Conservation (phyloP, 2,329 filamentous ascomycete genomes). For the Paraphaeosphaeria sporulosa region DNA sequence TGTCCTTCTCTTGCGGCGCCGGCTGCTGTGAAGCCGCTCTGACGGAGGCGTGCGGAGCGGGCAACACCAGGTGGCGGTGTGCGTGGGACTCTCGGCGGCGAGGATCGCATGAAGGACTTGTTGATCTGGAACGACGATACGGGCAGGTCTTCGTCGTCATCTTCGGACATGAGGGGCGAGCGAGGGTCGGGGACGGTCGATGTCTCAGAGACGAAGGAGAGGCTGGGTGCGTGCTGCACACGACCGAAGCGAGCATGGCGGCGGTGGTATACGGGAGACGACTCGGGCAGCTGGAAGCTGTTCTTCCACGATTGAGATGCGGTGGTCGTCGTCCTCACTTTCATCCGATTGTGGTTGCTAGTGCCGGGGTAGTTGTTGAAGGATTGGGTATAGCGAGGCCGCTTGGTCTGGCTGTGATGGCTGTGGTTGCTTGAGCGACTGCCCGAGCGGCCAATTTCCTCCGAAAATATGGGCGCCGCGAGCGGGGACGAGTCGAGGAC, state of each 20-base stretch:
- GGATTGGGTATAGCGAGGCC: slow-evolving; percentile 42
- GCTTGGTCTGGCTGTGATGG: slow-evolving; percentile 49
- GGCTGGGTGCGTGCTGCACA: slow-evolving; percentile 69
- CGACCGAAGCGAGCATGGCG: slow-evolving; percentile 76
- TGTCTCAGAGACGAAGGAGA: slow-evolving; percentile 80
- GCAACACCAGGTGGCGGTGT: slow-evolving; percentile 51
- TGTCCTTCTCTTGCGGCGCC: slow-evolving; percentile 56
- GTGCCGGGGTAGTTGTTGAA: slow-evolving; percentile 49
- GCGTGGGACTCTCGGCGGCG: slow-evolving; percentile 68
- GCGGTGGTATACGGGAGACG: slow-evolving; percentile 82
- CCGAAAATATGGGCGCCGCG: slow-evolving; percentile 83
- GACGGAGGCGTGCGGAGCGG: slow-evolving; percentile 50
- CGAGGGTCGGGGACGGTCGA: slow-evolving; percentile 69
- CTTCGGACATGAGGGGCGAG: slow-evolving; percentile 71
- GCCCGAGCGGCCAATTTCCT: slow-evolving; percentile 70
- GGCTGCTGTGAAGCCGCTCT: slow-evolving; percentile 48
- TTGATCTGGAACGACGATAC: slow-evolving; percentile 73
- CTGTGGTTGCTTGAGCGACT: slow-evolving; percentile 62
- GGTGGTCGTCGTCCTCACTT: slow-evolving; percentile 67
- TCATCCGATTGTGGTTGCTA: slow-evolving; percentile 72
- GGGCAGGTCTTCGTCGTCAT: slow-evolving; percentile 84
- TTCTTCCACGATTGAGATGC: slow-evolving; percentile 75
- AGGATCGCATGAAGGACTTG: slow-evolving; percentile 71
- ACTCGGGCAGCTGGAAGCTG: slow-evolving; percentile 78
- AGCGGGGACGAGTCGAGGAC: slow-evolving; percentile 84